These are phyloP conservation scores for Cryptococcus floricola DNA, from an alignment of 1,284 basidiomycete genomes.

Conservation along the genomic window DNA sequence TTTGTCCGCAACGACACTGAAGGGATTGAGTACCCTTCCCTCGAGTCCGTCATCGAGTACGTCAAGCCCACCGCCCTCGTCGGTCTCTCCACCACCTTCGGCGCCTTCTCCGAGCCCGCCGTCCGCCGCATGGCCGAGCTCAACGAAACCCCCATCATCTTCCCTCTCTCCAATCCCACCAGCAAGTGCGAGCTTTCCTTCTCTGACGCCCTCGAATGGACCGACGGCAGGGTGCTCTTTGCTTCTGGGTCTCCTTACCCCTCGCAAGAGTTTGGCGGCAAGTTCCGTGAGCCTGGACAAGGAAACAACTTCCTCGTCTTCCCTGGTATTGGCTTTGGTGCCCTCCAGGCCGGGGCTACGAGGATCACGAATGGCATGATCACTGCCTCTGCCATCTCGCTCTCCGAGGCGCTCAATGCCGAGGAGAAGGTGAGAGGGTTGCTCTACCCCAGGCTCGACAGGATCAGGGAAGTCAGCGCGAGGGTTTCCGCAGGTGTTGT, in stretches of 20 bases:
- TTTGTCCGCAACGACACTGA: conserved; percentile 77
- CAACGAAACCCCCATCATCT: conserved; percentile 78
- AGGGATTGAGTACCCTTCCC: conserved; percentile 67
- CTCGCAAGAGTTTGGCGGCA: conserved; percentile 59
- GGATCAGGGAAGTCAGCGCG: conserved; percentile 79
- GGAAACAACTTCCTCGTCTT: conserved; percentile 54
- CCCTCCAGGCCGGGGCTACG: conserved; percentile 58
- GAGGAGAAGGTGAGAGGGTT: conserved; percentile 66
- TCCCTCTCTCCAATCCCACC: conserved; percentile 93
- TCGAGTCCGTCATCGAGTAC: conserved; percentile 76
- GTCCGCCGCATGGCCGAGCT: conserved; percentile 77
- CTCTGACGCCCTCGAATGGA: conserved; percentile 72
- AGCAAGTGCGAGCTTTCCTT: conserved; percentile 70
- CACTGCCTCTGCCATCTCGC: conserved; percentile 59
- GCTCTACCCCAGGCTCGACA: conserved; percentile 69
- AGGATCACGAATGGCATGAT: conserved; percentile 50
- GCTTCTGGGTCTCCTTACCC: conserved; percentile 85
- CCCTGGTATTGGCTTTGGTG: conserved; percentile 72
- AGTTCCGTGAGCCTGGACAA: conserved; percentile 73
- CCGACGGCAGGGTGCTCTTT: conserved; percentile 63
- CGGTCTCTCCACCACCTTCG: conserved; percentile 82
- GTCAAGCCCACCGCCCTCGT: conserved; percentile 88
- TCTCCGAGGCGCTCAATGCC: conserved; percentile 68
- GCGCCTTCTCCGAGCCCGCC: conserved; percentile 72
- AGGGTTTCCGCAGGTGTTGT: conserved; percentile 70